Percentiles rank a stretch among this genome's conserved stretches.
These are phyloP conservation scores for Physcia stellaris DNA, from an alignment of 495 filamentous ascomycete species.

Conservation along the genomic window DNA sequence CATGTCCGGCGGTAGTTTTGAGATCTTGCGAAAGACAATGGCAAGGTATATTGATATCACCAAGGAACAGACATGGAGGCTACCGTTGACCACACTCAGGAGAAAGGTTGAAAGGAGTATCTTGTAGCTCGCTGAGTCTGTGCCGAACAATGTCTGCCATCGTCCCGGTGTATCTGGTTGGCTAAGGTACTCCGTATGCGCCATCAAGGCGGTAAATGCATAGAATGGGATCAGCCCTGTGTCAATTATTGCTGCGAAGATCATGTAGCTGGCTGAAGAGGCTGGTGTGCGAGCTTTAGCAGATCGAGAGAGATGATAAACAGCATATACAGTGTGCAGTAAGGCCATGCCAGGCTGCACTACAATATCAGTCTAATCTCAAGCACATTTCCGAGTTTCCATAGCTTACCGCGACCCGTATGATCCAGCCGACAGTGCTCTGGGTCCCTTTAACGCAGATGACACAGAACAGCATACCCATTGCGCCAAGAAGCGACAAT, in stretches of 20 bases:
- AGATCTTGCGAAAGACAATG: conserved; percentile 66
- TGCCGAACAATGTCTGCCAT: conserved; percentile 50
- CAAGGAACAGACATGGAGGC: conserved; percentile 56
- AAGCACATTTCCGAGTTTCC: not conserved
- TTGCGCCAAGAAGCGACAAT: conserved; percentile 48
- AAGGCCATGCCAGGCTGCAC: conserved; percentile 55
- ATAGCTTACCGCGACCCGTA: conserved; percentile 57
- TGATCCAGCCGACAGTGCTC: conserved; percentile 51
- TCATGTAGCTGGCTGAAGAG: conserved; percentile 71
- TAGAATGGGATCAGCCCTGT: conserved; percentile 62
- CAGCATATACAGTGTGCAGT: conserved; percentile 55
- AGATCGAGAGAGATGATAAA: conserved; percentile 60
- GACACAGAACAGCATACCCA: conserved; percentile 56
- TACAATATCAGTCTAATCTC: conserved; percentile 4
- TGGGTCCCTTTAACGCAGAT: conserved; percentile 58
- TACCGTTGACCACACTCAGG: conserved; percentile 42
- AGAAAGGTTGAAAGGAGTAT: conserved; percentile 54
- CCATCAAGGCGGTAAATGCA: conserved; percentile 50
- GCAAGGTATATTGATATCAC: conserved; percentile 56
- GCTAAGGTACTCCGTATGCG: conserved; percentile 33
- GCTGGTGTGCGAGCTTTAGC: conserved; percentile 53
- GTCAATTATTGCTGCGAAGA: conserved; percentile 65
- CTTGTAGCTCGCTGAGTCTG: conserved; percentile 30
- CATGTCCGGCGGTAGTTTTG: conserved; percentile 73
- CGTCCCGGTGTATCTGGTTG: conserved; percentile 28